These are phyloP conservation scores for Boletus tylopilopsis DNA, from an alignment of 768 basidiomycete genomes.

Conservation along the genomic window DNA sequence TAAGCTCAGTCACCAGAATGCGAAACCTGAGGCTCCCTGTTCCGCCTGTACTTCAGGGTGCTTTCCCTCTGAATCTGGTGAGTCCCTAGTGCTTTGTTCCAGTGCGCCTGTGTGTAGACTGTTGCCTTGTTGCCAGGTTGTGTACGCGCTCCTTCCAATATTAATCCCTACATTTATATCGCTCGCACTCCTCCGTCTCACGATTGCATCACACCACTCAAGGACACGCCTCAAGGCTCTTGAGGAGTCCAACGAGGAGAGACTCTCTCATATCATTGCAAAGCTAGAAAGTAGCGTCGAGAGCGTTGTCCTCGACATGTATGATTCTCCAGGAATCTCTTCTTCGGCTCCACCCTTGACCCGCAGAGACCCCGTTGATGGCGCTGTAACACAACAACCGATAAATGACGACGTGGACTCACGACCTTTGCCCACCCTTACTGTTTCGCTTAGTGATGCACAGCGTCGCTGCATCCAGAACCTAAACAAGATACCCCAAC, in stretches of 20 bases:
- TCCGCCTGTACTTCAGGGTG: constrained; percentile 55
- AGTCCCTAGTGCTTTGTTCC: constrained; percentile 20
- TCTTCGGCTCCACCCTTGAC: constrained; percentile 10
- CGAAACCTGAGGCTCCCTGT: constrained; percentile 43
- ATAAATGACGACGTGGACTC: not conserved
- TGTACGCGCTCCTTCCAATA: constrained; percentile 58
- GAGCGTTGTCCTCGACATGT: constrained; percentile 55
- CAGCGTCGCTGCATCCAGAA: constrained; percentile 56
- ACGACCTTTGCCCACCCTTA: constrained; percentile 30
- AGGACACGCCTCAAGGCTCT: constrained; percentile 61
- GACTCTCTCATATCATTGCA: constrained; percentile 54
- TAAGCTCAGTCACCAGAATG: constrained; percentile 42
- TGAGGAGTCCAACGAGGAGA: constrained; percentile 48
- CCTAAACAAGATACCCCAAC: constrained; percentile 62
- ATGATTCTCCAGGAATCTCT: constrained; percentile 34
- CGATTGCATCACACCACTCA: constrained; percentile 55
- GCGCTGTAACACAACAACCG: not conserved
- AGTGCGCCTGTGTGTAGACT: not conserved
- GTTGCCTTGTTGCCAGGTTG: constrained; percentile 35
- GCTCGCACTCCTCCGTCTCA: constrained; percentile 52
- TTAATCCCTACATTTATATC: constrained; percentile 58
- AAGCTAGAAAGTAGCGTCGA: constrained; percentile 61
- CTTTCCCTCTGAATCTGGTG: constrained; percentile 72
- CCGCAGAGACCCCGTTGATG: not conserved
- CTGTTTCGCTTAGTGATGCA: constrained; percentile 48